Evolutionary conservation across 1,284 basidiomycete genomes (phyloP), one percentile per base, ranked within the genome.

Genomic region (Vanrija pseudolonga): DNA sequence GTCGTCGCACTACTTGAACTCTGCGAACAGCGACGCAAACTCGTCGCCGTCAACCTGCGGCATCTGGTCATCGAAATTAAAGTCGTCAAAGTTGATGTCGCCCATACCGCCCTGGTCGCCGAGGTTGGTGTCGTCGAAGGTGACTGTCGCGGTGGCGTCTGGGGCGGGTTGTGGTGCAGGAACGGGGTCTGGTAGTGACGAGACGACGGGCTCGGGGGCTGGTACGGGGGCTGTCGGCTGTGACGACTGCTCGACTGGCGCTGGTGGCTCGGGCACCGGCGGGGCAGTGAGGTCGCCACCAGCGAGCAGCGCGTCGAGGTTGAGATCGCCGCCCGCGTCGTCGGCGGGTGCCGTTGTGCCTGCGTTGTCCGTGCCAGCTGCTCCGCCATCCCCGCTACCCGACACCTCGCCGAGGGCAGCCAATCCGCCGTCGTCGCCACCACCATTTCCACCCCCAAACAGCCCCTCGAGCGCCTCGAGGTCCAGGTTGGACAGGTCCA

Each of bases 21-120:
- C 63, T 11, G 65, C 68, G 45, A 70, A 63, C 55, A 70, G 45
- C 3, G 46, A 54, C 43, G 64, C 66, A 58, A 70, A 70, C 45
- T 68, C 67, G 51, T 65, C 61, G 22, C 61, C 64, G 32, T 68
- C 64, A 37, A 70, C 64, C 45, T 57, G 54, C 1, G 68, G 66
- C 57, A 70, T 60, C 5, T 50, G 52, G 36, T 50, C 54, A 53
- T 59, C 64, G 53, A 70, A 70, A 45, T 68, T 63, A 57, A 70
- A 70, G 45, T 67, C 68, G 47, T 68, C 65, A 57, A 68, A 52
- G 55, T 70, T 54, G 55, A 70, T 64, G 22, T 52, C 64, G 22
- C 47, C 43, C 19, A 66, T 23, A 14, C 58, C 61, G 41, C 57
- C 57, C 17, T 28, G 43, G 18, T 48, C 51, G 23, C 22, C 32